Base-by-base conservation (phyloP, 176 grass and related monocot genomes). In the Aegilops umbellulata region DNA sequence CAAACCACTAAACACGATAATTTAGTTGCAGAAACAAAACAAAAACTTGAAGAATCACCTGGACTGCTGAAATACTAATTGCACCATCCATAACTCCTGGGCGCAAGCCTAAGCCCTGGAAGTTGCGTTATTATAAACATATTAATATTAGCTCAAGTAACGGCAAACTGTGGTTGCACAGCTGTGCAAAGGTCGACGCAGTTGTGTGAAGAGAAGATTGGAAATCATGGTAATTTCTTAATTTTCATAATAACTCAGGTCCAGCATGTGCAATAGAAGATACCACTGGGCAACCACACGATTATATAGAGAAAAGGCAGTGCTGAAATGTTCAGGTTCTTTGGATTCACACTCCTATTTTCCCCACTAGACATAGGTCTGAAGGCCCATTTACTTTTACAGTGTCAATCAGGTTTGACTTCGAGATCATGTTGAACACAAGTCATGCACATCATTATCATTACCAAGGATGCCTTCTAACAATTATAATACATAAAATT, bases 21-120 rank as follows among this genome's bases (percentile, higher is more conserved):
- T 7, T 35, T 38, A 76, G 67, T 47, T 49, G 36, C 26, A 76
- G 23, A 64, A 39, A 85, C 8, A 75, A 74, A 62, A 39, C 15
- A 15, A 74, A 27, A 36, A 6, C 8, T 53, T 29, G 17, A 79
- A 85, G 5, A 20, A 74, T 72, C 25, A 98, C 96, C 93, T 98
- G 96, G 73, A 98, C 92, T 51, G 96, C 96, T 74, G 96, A 98
- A 82, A 98, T 95, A 79, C 93, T 98, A 29, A 98, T 98, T 15
- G 88, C 96, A 87, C 93, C 96, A 77, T 98, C 96, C 80, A 98
- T 79, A 65, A 98, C 90, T 88, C 96, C 96, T 84, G 96, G 93
- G 25, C 93, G 83, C 90, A 98, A 84, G 35, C 93, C 92, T 81
- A 98, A 90, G 11, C 93, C 96, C 96, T 98, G 83, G 39, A 91